Conservation (phyloP, 2,329 filamentous ascomycete species). For the Fonsecaea nubica region DNA sequence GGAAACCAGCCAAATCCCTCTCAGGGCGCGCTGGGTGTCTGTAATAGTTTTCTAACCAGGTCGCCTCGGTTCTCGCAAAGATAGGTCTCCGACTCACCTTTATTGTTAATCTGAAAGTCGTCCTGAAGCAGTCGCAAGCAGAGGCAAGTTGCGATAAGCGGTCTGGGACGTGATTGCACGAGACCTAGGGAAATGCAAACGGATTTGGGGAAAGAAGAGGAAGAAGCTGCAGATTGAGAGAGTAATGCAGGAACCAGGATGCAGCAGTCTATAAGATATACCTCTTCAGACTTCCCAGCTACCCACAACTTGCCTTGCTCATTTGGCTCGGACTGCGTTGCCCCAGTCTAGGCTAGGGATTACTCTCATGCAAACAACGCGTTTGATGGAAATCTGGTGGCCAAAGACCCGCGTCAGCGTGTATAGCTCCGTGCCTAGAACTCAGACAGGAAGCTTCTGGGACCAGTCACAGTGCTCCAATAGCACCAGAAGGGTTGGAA, state of each 20-base stretch:
- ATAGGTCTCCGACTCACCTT: constrained; percentile 9
- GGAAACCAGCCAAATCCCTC: neutral
- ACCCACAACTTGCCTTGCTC: constrained; percentile 8
- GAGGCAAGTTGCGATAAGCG: constrained; percentile 6
- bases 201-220: constrained; percentile 20
- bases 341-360: constrained; percentile 13
- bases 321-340: constrained; percentile 10
- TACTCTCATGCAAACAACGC: constrained; percentile 23
- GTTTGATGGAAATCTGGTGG: constrained; percentile 12
- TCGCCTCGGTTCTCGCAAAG: neutral
- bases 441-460: constrained; percentile 5
- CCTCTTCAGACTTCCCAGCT: constrained; percentile 6
- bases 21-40: neutral
- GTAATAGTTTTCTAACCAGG: neutral
- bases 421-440: constrained; percentile 6
- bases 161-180: constrained; percentile 17
- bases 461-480: constrained; percentile 12
- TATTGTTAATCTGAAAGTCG: neutral
- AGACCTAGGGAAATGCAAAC: constrained; percentile 13
- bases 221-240: constrained; percentile 21
- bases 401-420: constrained; percentile 20
- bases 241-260: constrained; percentile 20
- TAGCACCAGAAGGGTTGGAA: neutral
- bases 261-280: constrained; percentile 26
- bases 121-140: neutral